These are phyloP conservation scores for Boletellus emodensis DNA, from an alignment of 768 basidiomycete species.

Conservation along the genomic window DNA sequence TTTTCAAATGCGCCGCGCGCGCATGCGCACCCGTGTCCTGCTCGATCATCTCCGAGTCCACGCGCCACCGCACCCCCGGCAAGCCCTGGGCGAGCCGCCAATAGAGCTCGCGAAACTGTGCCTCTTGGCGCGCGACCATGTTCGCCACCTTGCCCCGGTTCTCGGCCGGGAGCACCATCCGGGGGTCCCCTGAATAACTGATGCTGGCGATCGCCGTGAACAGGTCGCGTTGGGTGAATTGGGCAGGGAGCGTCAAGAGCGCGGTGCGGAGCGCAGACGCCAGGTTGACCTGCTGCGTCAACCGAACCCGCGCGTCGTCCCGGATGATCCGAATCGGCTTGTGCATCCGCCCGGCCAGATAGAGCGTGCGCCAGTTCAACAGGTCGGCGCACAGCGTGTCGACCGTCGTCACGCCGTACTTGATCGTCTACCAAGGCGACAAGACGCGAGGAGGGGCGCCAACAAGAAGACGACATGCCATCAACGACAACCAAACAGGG, in stretches of 20 bases:
- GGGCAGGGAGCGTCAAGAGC: conserved; percentile 77
- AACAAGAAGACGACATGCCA: no score
- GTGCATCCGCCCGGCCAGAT: conserved; percentile 94
- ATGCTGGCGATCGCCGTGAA: conserved; percentile 85
- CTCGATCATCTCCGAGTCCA: conserved; percentile 47
- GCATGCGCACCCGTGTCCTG: conserved; percentile 74
- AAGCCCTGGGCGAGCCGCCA: conserved; percentile 70
- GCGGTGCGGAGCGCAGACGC: conserved; percentile 87
- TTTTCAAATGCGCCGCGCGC: conserved; percentile 68
- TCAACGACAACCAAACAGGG: neutral
- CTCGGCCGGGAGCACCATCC: conserved; percentile 93
- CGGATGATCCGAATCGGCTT: conserved; percentile 93
- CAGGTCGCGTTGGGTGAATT: conserved; percentile 77
- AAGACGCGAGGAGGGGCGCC: no score
- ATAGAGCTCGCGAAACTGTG: conserved; percentile 87
- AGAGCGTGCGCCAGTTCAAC: conserved; percentile 88
- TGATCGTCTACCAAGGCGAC: conserved; percentile 64
- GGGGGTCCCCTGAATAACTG: conserved; percentile 84
- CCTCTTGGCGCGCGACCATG: conserved; percentile 78
- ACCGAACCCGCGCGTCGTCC: conserved; percentile 86
- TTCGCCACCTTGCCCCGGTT: conserved; percentile 93
- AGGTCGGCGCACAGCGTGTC: conserved; percentile 88
- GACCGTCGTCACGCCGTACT: conserved; percentile 94
- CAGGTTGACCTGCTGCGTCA: conserved; percentile 93
- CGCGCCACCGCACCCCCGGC: conserved; percentile 75